Conservation (phyloP, 1,284 basidiomycete genomes). For the Mrakiaceae sp. region DNA sequence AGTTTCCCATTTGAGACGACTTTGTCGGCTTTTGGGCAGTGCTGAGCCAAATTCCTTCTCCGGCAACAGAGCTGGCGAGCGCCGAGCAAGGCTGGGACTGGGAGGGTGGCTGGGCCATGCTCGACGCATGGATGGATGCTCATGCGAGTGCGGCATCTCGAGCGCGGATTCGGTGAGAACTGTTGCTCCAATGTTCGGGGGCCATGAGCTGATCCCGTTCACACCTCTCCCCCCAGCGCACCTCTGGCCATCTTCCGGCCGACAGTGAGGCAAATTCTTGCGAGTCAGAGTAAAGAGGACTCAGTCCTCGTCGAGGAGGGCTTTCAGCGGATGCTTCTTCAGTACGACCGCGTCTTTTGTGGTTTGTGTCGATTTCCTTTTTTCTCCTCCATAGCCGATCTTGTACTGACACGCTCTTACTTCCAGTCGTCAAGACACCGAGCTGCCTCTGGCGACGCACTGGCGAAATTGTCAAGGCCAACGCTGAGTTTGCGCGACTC, state of each 20-base stretch:
- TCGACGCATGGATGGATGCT: constrained; percentile 8
- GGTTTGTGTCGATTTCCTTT: constrained; percentile 26
- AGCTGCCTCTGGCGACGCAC: constrained; percentile 94
- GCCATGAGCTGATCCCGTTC: background rate
- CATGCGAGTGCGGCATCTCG: background rate
- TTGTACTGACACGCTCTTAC: background rate
- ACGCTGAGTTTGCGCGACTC: constrained; percentile 52
- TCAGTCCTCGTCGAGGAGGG: constrained; percentile 97
- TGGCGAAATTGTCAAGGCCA: constrained; percentile 97
- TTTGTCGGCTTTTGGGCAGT: too few relatives aligned
- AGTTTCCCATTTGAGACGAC: too few relatives aligned
- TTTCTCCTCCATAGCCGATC: background rate
- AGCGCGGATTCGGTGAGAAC: background rate
- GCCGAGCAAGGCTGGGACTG: constrained; percentile 11
- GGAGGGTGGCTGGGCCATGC: constrained; percentile 11
- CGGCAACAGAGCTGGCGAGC: background rate
- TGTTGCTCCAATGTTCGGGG: background rate
- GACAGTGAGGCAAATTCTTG: constrained; percentile 84
- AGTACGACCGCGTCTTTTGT: constrained; percentile 91
- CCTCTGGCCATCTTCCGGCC: constrained; percentile 82
- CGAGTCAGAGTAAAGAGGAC: constrained; percentile 83
- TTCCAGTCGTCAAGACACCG: constrained; percentile 77
- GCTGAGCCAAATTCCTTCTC: background rate
- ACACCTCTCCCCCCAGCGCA: background rate
- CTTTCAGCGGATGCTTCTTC: constrained; percentile 85